Percentiles rank a stretch among this genome's conserved stretches.
Evolutionary conservation across 257 asterid genomes (phyloP).

Genomic region (Nicotiana attenuata): DNA sequence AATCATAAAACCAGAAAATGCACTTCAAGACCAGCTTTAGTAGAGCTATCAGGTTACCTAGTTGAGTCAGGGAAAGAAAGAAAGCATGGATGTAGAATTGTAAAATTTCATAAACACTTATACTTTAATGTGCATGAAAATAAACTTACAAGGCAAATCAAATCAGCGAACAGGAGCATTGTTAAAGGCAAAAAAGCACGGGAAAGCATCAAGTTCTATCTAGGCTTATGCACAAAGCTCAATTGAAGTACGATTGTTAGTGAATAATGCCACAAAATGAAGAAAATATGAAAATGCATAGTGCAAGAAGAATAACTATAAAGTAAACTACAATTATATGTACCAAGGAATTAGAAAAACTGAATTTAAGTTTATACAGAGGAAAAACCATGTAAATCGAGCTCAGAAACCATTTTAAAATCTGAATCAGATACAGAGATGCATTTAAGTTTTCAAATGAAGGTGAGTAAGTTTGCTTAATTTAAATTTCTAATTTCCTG

Average conservation of each 20-base stretch:
- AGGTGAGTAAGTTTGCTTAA: neutral
- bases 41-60: neutral
- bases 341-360: neutral
- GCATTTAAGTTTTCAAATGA: neutral
- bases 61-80: neutral
- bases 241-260: neutral
- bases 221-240: neutral
- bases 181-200: neutral
- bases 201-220: neutral
- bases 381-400: neutral
- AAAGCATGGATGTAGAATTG: neutral
- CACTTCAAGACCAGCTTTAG: neutral
- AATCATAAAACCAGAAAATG: neutral
- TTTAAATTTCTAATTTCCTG: neutral
- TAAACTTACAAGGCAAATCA: neutral
- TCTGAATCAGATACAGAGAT: neutral
- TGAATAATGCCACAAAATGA: neutral
- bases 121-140: slow-evolving; percentile 2
- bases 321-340: too few relatives aligned
- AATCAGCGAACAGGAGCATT: neutral
- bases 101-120: neutral
- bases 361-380: neutral
- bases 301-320: neutral
- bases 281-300: neutral
- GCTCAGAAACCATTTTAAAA: neutral